Percentiles rank a stretch among this genome's conserved stretches.
phyloP scores from a whole-genome alignment of 2,329 filamentous ascomycete species.

The Monosporascus sp. region DNA sequence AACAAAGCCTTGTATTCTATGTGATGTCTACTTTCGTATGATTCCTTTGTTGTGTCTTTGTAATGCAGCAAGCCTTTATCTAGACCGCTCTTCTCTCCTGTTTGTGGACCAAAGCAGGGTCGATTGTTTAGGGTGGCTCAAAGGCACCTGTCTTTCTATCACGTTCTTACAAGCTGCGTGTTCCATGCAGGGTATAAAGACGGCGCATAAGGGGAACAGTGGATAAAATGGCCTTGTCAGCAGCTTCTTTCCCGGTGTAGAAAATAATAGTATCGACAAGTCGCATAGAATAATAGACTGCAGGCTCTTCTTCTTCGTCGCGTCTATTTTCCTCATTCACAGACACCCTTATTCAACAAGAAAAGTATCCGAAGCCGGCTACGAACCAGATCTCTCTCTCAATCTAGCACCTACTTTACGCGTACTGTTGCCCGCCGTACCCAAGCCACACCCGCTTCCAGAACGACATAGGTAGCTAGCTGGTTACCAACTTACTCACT shows the following conservation, averaged over 20 bases:
- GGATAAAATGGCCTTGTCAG: not conserved
- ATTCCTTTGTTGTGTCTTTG: not conserved
- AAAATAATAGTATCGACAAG: not conserved
- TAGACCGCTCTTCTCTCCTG: not conserved
- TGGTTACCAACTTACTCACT: not conserved
- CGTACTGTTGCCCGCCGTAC: too few species aligned
- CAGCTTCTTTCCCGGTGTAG: not conserved
- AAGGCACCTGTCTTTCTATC: not conserved
- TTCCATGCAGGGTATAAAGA: not conserved
- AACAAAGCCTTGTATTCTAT: not conserved
- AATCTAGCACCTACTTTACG: too few species aligned
- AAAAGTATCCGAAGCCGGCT: too few species aligned
- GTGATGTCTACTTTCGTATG: not conserved
- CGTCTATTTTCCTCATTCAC: too few species aligned
- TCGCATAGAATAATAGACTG: not conserved
- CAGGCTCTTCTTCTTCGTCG: too few species aligned
- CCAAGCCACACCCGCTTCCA: too few species aligned
- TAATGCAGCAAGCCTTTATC: not conserved
- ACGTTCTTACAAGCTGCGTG: too few species aligned
- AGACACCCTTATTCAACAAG: too few species aligned
- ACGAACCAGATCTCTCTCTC: too few species aligned
- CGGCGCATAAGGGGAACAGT: not conserved
- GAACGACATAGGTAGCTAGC: not conserved
- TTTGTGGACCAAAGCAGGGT: not conserved
- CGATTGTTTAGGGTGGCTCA: not conserved